Conservation (phyloP, 345 rosid species). For the Acer yangbiense region DNA sequence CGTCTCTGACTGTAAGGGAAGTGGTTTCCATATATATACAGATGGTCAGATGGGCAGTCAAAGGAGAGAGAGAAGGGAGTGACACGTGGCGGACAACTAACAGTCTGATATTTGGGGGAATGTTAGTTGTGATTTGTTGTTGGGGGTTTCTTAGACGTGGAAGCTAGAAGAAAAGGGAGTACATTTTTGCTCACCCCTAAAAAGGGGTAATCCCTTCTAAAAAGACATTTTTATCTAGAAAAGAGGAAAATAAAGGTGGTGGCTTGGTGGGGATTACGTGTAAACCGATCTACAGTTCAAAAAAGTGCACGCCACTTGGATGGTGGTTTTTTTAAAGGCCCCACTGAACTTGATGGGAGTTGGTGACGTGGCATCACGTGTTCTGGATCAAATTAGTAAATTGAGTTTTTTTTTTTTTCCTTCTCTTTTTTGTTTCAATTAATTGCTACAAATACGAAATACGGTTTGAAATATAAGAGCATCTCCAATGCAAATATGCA, state of each 20-base stretch:
- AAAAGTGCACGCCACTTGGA: slow-evolving; percentile 26
- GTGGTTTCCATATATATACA: neutral
- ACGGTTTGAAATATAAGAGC: no score
- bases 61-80: neutral
- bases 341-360: no score
- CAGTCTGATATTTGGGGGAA: slow-evolving; percentile 18
- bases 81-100: slow-evolving; percentile 32
- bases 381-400: no score
- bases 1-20: no score
- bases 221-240: neutral
- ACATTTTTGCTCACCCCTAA: no score
- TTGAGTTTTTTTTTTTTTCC: no score
- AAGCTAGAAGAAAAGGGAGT: neutral
- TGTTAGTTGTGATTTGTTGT: slow-evolving; percentile 18
- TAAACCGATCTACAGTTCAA: neutral
- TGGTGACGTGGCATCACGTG: no score
- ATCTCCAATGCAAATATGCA: no score
- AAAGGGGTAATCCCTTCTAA: no score
- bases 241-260: neutral
- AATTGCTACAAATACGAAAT: no score
- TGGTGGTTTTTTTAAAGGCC: neutral
- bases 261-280: slow-evolving; percentile 23
- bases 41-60: neutral
- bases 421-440: no score
- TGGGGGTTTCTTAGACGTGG: slow-evolving; percentile 3